Evolutionary conservation across 2,329 filamentous ascomycete species (phyloP).

Genomic region (Colletotrichum camelliae): DNA sequence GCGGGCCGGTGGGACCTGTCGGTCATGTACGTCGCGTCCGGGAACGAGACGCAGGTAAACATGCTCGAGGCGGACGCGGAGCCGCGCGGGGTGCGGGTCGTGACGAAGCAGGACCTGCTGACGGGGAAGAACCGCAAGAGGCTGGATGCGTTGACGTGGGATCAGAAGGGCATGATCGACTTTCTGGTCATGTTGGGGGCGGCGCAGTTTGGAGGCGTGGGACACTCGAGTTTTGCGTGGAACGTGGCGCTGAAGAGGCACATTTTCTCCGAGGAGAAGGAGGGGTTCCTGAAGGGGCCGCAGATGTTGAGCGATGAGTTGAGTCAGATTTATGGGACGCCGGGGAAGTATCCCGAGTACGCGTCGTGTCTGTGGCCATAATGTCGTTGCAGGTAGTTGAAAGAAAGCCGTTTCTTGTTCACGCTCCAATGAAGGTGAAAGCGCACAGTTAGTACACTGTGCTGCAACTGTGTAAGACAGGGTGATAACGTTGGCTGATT

Average conservation of each 20-base stretch:
- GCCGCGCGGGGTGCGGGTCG: slow-evolving; percentile 25
- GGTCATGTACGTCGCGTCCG: slow-evolving; percentile 33
- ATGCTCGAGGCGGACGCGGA: background rate
- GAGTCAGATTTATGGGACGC: background rate
- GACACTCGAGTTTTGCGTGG: slow-evolving; percentile 37
- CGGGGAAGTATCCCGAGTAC: slow-evolving; percentile 1
- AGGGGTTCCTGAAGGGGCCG: background rate
- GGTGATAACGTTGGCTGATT: background rate
- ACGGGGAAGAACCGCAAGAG: slow-evolving; percentile 5
- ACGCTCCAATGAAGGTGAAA: background rate
- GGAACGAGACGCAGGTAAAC: slow-evolving; percentile 30
- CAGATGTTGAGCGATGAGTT: background rate
- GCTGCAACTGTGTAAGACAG: background rate
- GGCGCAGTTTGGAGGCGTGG: slow-evolving; percentile 36
- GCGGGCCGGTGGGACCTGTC: slow-evolving; percentile 25
- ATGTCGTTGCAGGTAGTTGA: background rate
- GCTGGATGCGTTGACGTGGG: slow-evolving; percentile 31
- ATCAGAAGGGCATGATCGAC: slow-evolving; percentile 37
- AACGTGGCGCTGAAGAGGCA: slow-evolving; percentile 35
- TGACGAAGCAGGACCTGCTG: slow-evolving; percentile 35
- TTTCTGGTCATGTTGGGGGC: slow-evolving; percentile 36
- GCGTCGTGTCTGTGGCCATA: slow-evolving; percentile 6
- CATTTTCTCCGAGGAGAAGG: background rate
- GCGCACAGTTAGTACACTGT: background rate
- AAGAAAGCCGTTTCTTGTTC: background rate